Conservation (phyloP, 2,329 filamentous ascomycete genomes). For the Colletotrichum zoysiae region DNA sequence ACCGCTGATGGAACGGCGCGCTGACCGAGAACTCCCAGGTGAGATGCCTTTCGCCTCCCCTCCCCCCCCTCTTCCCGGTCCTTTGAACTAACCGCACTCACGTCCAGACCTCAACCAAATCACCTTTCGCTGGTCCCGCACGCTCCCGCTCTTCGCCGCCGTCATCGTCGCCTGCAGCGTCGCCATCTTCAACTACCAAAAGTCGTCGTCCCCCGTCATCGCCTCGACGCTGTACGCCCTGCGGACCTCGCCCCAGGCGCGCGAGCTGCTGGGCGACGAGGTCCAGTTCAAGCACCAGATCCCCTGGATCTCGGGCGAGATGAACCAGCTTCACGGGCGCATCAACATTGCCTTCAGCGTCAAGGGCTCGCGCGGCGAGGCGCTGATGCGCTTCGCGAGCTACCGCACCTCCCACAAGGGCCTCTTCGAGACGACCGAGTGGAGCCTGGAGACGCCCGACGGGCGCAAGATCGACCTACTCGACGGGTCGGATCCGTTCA, state of each 20-base stretch:
- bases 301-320: slow-evolving; percentile 86
- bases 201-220: slow-evolving; percentile 88
- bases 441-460: slow-evolving; percentile 81
- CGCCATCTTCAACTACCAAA: slow-evolving; percentile 99
- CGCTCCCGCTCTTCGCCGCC: slow-evolving; percentile 83
- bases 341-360: slow-evolving; percentile 92
- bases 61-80: background rate
- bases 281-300: slow-evolving; percentile 84
- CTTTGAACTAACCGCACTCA: background rate
- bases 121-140: slow-evolving; percentile 74
- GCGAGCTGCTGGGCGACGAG: slow-evolving; percentile 85
- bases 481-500: slow-evolving; percentile 78
- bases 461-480: slow-evolving; percentile 77
- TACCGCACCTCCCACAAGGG: slow-evolving; percentile 71
- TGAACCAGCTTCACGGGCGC: slow-evolving; percentile 92
- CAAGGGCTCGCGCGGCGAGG: slow-evolving; percentile 78
- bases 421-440: slow-evolving; percentile 88
- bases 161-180: slow-evolving; percentile 79
- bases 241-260: slow-evolving; percentile 80
- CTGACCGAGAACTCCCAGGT: slow-evolving; percentile 77
- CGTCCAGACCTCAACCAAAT: slow-evolving; percentile 56
- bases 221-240: slow-evolving; percentile 91
- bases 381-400: slow-evolving; percentile 85
- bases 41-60: slow-evolving; percentile 43
- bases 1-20: slow-evolving; percentile 73